Evolutionary conservation across 768 basidiomycete species (phyloP).

Genomic region (Rhizopogon rudus): DNA sequence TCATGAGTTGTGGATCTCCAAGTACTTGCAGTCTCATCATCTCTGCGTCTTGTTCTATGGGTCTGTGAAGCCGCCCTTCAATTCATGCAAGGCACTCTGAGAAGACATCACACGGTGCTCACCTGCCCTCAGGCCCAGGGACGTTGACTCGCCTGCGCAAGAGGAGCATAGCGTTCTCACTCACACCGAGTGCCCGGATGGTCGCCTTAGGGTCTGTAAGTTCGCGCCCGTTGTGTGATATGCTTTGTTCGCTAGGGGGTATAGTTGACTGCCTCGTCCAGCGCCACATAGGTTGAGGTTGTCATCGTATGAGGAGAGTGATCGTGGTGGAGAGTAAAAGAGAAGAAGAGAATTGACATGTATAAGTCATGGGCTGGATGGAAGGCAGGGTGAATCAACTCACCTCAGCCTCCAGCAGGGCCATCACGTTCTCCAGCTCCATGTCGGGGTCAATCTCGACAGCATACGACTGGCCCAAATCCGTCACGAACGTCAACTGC

Average conservation of each 20-base stretch:
- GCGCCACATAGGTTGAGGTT: neutral
- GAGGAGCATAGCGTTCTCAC: slow-evolving; percentile 57
- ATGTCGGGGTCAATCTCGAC: slow-evolving; percentile 88
- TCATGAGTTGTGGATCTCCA: slow-evolving; percentile 79
- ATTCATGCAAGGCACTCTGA: neutral
- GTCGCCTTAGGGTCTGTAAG: slow-evolving; percentile 63
- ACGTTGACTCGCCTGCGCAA: slow-evolving; percentile 55
- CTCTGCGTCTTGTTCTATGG: slow-evolving; percentile 78
- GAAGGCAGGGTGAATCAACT: slow-evolving; percentile 20
- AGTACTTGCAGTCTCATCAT: slow-evolving; percentile 87
- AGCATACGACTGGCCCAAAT: slow-evolving; percentile 54
- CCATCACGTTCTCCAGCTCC: slow-evolving; percentile 91
- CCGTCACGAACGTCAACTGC: slow-evolving; percentile 70
- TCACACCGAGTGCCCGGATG: slow-evolving; percentile 59
- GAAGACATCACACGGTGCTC: neutral
- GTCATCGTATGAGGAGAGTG: neutral
- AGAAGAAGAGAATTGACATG: neutral
- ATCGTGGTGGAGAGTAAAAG: neutral
- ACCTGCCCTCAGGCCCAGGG: slow-evolving; percentile 35
- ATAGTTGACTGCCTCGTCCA: slow-evolving; percentile 59
- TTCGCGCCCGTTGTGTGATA: slow-evolving; percentile 64
- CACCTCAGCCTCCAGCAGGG: slow-evolving; percentile 93
- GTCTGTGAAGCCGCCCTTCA: slow-evolving; percentile 32
- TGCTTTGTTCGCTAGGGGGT: slow-evolving; percentile 64
- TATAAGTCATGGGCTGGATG: slow-evolving; percentile 1